phyloP scores from a whole-genome alignment of 306 rosid species.

The Cucumis hystrix region DNA sequence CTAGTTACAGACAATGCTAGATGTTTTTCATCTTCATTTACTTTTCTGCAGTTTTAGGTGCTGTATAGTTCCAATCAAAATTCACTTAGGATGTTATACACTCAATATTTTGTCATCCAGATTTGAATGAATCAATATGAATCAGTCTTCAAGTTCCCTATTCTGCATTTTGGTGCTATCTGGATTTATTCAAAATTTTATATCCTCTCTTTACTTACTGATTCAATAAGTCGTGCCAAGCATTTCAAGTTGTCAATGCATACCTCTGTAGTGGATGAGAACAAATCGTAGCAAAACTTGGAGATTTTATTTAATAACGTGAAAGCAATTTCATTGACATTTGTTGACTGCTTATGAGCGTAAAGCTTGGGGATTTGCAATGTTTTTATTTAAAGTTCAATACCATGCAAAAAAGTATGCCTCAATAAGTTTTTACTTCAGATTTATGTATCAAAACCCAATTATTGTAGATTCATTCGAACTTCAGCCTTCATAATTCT shows the following conservation, averaged over 20 bases:
- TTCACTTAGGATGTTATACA: neutral
- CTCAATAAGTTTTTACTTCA: neutral
- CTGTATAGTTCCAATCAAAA: neutral
- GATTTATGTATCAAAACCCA: neutral
- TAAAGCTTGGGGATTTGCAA: neutral
- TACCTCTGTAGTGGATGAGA: neutral
- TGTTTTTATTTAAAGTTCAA: no score
- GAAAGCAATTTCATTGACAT: neutral
- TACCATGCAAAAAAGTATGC: no score
- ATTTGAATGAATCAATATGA: neutral
- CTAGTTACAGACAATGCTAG: slow-evolving; percentile 3
- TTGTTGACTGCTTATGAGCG: neutral
- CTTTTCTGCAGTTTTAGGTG: slow-evolving; percentile 3
- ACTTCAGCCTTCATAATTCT: neutral
- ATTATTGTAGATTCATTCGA: neutral
- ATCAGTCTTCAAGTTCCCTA: neutral
- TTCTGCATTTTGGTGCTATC: neutral
- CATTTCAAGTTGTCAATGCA: neutral
- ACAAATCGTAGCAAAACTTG: neutral
- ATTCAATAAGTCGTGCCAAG: neutral
- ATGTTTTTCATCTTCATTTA: neutral
- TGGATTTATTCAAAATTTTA: neutral
- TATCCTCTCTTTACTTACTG: neutral
- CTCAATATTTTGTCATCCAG: neutral
- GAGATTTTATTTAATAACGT: neutral